Evolutionary conservation across 805 yeast species (phyloP), one percentile per base, ranked within the genome.

Genomic region (Metschnikowia sp.): DNA sequence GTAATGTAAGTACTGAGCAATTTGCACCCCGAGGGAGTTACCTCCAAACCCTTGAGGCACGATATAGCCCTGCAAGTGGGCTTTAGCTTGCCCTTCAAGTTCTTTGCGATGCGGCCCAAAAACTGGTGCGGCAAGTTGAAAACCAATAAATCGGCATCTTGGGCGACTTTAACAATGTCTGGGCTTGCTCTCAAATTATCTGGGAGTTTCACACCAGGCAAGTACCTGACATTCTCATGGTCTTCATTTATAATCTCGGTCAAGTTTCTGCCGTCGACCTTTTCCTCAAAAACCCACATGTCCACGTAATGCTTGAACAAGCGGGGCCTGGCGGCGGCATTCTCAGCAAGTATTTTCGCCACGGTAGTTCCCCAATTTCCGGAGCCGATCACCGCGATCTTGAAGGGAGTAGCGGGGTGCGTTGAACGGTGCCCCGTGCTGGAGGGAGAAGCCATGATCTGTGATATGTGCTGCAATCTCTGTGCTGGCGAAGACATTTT

Each of bases 301-400:
- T 85, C 83, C 36, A 94, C 97, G 47, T 79, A 72, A 51, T 71
- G 72, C 50, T 81, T 77, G 68, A 94, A 94, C 60, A 88, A 70
- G 34, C 81, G 76, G 35, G 91, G 84, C 68, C 88, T 79, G 53
- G 79, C 80, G 15, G 76, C 76, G 37, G 91, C 76, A 67, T 90
- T 91, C 69, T 94, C 98, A 34, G 97, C 90, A 28, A 90, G 84
- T 39, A 92, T 89, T 68, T 94, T 92, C 53, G 98, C 97, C 46
- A 94, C 90, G 15, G 98, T 92, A 34, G 97, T 89, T 55, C 99
- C 99, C 88, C 99, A 92, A 72, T 92, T 92, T 65, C 98, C 99
- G 30, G 97, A 90, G 36, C 99, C 99, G 55, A 94, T 83, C 33
- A 62, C 59, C 51, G 65, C 62, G 39, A 72, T 61, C 53, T 60